phyloP scores from a whole-genome alignment of 352 stramenopile species.

The Phytopythium ostracodes region DNA sequence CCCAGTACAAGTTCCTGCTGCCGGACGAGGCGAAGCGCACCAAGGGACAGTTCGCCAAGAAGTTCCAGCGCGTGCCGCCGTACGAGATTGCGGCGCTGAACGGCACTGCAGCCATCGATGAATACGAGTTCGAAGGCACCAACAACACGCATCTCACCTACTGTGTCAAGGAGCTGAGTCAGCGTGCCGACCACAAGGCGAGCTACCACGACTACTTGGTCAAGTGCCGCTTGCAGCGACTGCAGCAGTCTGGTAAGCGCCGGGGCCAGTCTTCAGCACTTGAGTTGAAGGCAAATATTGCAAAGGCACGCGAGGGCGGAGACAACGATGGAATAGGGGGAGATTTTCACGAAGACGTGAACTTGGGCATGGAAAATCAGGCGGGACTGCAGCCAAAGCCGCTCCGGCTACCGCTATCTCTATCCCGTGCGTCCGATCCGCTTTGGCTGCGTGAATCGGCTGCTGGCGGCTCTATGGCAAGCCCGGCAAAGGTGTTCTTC shows the following conservation, averaged over 20 bases:
- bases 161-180: constrained; percentile 76
- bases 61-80: constrained; percentile 57
- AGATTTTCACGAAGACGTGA: constrained; percentile 21
- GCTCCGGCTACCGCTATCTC: constrained; percentile 37
- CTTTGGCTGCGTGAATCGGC: constrained; percentile 53
- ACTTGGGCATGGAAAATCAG: constrained; percentile 49
- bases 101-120: constrained; percentile 65
- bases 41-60: constrained; percentile 41
- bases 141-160: constrained; percentile 87
- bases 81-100: constrained; percentile 63
- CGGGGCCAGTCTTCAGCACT: constrained; percentile 19
- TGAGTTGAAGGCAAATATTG: constrained; percentile 47
- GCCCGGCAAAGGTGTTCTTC: constrained; percentile 52
- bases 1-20: constrained; percentile 89
- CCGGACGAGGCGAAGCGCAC: constrained; percentile 61
- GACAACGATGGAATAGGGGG: constrained; percentile 10
- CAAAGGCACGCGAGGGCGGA: constrained; percentile 33
- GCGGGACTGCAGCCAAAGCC: constrained; percentile 34
- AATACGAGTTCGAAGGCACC: constrained; percentile 79
- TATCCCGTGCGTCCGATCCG: constrained; percentile 37
- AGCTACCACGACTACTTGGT: constrained; percentile 69
- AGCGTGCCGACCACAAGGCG: constrained; percentile 57
- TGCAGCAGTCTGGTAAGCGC: constrained; percentile 25
- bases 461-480: constrained; percentile 17
- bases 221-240: constrained; percentile 32